Conservation (phyloP, 176 grass and related monocot genomes). For the Urochloa ruziziensis region DNA sequence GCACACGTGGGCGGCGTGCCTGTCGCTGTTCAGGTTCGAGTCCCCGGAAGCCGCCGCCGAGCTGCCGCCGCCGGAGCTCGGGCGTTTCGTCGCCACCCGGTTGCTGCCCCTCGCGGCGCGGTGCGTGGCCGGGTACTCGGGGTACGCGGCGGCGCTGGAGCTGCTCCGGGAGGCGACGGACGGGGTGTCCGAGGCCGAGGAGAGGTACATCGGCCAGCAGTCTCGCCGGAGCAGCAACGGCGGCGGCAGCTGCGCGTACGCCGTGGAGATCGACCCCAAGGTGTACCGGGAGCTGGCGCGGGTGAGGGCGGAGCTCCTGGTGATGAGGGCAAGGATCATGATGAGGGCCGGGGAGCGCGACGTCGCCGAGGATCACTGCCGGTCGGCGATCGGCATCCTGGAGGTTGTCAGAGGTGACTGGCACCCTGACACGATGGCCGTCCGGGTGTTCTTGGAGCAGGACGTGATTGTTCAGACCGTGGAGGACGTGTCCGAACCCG, state of each 20-base stretch:
- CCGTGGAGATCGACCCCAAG: constrained; percentile 10
- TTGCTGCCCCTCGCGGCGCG: constrained; percentile 30
- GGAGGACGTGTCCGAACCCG: background rate
- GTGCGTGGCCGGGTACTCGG: constrained; percentile 18
- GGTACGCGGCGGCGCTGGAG: constrained; percentile 32
- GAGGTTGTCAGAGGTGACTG: constrained; percentile 49
- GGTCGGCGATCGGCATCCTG: constrained; percentile 46
- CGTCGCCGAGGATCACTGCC: constrained; percentile 44
- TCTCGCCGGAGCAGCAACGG: background rate
- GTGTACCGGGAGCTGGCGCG: constrained; percentile 36
- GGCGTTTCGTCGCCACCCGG: constrained; percentile 46
- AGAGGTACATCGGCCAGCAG: constrained; percentile 2
- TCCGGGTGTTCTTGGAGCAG: constrained; percentile 14
- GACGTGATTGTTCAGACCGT: background rate
- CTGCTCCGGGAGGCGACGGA: constrained; percentile 48
- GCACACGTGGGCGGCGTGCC: constrained; percentile 60
- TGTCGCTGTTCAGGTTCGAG: constrained; percentile 49
- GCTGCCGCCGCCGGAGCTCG: constrained; percentile 28
- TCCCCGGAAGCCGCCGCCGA: background rate
- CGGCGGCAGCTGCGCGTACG: background rate
- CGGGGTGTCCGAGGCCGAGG: constrained; percentile 33
- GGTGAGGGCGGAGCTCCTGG: constrained; percentile 40
- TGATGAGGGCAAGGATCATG: constrained; percentile 58
- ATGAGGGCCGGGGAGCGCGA: constrained; percentile 27
- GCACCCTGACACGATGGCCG: constrained; percentile 44